A percentile compares a stretch with the other conserved stretches of the same genome.
Evolutionary conservation across 2,329 filamentous ascomycete genomes (phyloP).

Genomic region (Colletotrichum sansevieriae): DNA sequence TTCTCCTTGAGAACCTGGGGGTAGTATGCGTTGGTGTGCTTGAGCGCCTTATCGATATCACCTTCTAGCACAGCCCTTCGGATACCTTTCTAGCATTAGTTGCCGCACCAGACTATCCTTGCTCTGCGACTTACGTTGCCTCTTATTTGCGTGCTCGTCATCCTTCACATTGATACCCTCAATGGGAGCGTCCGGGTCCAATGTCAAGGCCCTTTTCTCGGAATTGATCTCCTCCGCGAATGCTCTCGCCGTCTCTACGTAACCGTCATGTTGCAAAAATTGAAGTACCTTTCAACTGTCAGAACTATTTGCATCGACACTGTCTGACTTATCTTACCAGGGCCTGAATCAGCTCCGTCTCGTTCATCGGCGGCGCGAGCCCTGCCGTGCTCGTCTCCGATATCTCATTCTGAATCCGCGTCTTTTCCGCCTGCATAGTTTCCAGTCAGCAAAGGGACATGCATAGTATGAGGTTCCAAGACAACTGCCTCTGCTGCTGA

Average conservation of each 20-base stretch:
- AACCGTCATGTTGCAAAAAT: constrained; percentile 94
- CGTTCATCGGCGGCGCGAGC: constrained; percentile 74
- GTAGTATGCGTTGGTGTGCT: constrained; percentile 83
- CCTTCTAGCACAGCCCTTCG: constrained; percentile 89
- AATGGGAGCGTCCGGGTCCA: constrained; percentile 65
- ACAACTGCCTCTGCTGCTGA: neutral
- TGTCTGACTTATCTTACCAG: constrained; percentile 65
- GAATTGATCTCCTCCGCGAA: constrained; percentile 85
- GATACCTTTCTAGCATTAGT: constrained; percentile 71
- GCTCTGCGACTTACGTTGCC: constrained; percentile 77
- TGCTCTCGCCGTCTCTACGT: constrained; percentile 90
- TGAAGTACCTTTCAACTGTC: constrained; percentile 71
- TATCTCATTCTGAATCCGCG: constrained; percentile 70
- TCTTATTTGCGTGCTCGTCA: constrained; percentile 86
- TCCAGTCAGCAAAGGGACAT: constrained; percentile 24
- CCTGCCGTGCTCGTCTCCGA: constrained; percentile 66
- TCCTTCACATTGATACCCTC: constrained; percentile 78
- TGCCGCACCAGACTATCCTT: neutral
- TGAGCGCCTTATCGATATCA: constrained; percentile 91
- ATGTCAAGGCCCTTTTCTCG: constrained; percentile 78
- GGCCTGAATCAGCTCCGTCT: constrained; percentile 84
- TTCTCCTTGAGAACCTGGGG: constrained; percentile 84
- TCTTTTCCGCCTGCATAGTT: constrained; percentile 51
- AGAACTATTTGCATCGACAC: constrained; percentile 7
- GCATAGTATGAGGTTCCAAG: neutral